These are phyloP conservation scores for Neonectria magnoliae DNA, from an alignment of 2,329 filamentous ascomycete genomes.

Conservation along the genomic window DNA sequence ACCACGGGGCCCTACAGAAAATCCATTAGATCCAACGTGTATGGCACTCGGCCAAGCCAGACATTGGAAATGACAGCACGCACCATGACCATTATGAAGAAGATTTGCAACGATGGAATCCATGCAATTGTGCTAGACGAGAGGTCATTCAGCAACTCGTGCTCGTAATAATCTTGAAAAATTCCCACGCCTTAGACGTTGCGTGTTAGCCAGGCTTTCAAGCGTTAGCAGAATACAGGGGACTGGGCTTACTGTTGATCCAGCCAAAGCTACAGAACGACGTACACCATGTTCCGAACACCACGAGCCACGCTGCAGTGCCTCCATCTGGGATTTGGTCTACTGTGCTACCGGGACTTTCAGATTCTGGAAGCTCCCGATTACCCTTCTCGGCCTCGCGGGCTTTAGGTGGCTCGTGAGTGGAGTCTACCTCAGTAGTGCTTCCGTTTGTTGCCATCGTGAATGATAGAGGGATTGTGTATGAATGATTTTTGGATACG, in stretches of 20 bases:
- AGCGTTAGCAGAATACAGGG: no score
- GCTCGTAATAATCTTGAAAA: conserved; percentile 68
- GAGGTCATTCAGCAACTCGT: conserved; percentile 55
- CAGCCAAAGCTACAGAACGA: conserved; percentile 53
- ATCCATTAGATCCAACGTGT: not conserved
- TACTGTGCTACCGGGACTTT: not conserved
- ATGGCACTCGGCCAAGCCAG: not conserved
- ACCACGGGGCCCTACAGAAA: conserved; percentile 62
- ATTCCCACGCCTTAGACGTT: conserved; percentile 52
- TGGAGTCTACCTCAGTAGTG: not conserved
- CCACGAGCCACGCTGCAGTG: conserved; percentile 48
- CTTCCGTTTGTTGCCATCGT: conserved; percentile 14
- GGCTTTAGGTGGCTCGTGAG: not conserved
- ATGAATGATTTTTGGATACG: not conserved
- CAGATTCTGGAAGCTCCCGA: not conserved
- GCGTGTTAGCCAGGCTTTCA: not conserved
- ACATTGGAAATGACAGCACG: conserved; percentile 8
- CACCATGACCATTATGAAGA: conserved; percentile 61
- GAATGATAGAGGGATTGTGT: not conserved
- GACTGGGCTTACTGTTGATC: conserved; percentile 53
- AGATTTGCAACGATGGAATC: conserved; percentile 66
- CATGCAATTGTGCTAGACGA: conserved; percentile 66
- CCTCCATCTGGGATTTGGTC: conserved; percentile 39
- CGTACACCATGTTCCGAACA: conserved; percentile 51
- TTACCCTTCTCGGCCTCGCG: conserved; percentile 1